Base-by-base conservation (phyloP, 805 yeast species). In the Cyberlindnera misumaiensis region DNA sequence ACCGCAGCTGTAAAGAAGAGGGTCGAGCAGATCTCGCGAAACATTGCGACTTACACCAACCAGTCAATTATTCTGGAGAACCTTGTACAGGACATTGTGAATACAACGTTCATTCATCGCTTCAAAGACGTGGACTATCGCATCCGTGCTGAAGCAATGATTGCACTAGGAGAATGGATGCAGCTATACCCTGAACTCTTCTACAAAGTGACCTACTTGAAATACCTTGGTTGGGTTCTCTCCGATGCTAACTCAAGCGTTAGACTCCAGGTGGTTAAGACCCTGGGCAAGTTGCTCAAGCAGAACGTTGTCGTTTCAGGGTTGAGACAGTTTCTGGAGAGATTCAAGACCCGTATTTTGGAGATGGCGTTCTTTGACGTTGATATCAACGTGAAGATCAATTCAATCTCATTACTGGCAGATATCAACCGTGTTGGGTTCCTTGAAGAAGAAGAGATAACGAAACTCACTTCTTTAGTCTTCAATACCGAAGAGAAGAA, bases 141-240 rank as follows among this genome's bases (percentile, higher is more conserved):
- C 5, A 83, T 89, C 27, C 70, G 97, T 48, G 70, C 72, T 24
- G 87, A 81, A 41, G 82, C 95, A 39, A 65, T 85, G 49, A 49
- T 57, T 8, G 68, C 71, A 27, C 63, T 88, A 36, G 77, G 86
- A n/a, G 64, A 60, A 13, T 83, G 95, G 85, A 83, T 85, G 62
- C 67, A 71, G n/a, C 53, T 62, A 6, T 73, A 72, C 44, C 94
- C 95, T 0, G 88, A 82, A 41, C 62, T 68, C 38, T 87, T 83
- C 51, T 72, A 83, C 46, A 83, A 77, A 43, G 78, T 81, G 11
- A 65, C 79, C 1, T 85, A 78, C 51, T 66, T 87, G 45, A 72
- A 88, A 45, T 85, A 83, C 57, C 70, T 83, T 52, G 95, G 95
- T 4, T 83, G 94, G 94, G 65, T 85, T 26, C 62, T 89, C 30